Evolutionary conservation across 805 yeast genomes (phyloP).

Genomic region (Metschnikowia aberdeeniae): DNA sequence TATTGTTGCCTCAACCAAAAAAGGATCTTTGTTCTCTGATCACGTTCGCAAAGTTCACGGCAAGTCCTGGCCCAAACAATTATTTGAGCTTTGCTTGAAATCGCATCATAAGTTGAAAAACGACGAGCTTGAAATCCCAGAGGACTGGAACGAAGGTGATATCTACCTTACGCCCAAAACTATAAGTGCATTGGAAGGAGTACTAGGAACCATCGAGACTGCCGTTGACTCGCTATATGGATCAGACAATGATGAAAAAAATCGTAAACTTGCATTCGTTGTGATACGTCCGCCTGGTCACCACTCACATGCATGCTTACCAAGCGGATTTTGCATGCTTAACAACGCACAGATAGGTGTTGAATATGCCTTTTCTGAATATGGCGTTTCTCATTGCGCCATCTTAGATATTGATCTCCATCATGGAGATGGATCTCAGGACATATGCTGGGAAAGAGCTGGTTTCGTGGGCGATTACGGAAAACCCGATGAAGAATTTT

Average conservation of each 20-base stretch:
- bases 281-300: slow-evolving; percentile 83
- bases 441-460: slow-evolving; percentile 76
- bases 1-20: slow-evolving; percentile 43
- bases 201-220: slow-evolving; percentile 68
- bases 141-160: slow-evolving; percentile 79
- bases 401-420: slow-evolving; percentile 80
- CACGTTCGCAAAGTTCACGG: slow-evolving; percentile 75
- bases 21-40: slow-evolving; percentile 46
- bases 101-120: slow-evolving; percentile 51
- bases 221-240: slow-evolving; percentile 52
- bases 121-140: slow-evolving; percentile 69
- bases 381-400: slow-evolving; percentile 74
- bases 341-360: slow-evolving; percentile 80
- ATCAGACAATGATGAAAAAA: slow-evolving; percentile 14
- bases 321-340: slow-evolving; percentile 78
- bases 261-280: slow-evolving; percentile 52
- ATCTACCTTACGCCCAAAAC: slow-evolving; percentile 68
- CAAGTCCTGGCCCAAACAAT: slow-evolving; percentile 59
- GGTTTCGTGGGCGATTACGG: slow-evolving; percentile 50
- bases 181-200: slow-evolving; percentile 68
- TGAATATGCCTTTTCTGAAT: slow-evolving; percentile 63
- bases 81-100: slow-evolving; percentile 54
- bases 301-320: slow-evolving; percentile 78
- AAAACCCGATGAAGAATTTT: slow-evolving; percentile 45
- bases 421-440: slow-evolving; percentile 89